Base-by-base conservation (phyloP, 2,329 filamentous ascomycete species). In the Epichloe gansuensis region DNA sequence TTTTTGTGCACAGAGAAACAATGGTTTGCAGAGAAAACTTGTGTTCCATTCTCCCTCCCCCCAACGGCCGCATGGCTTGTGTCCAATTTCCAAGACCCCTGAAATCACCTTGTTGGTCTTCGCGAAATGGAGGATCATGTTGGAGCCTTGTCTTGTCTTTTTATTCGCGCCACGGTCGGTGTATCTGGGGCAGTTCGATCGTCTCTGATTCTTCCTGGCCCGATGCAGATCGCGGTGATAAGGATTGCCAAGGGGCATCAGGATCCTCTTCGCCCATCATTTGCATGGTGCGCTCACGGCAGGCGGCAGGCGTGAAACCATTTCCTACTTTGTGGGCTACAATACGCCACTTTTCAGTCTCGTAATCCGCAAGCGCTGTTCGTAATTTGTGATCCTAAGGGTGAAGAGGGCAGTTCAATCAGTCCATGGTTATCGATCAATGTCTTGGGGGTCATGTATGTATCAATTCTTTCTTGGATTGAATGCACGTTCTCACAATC, bases 331-430 rank as follows among this genome's bases (percentile, higher is more conserved):
- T 95, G 63, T 87, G 86, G 54, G 90, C 85, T 56, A 95, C 83
- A 63, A 94, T 88, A 59, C 89, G 85, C 90, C 90, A 96, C 65
- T 89, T 89, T 67, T 95, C 89, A 70, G 85, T 87, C 64, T 93
- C 87, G 72, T 91, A 91, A 67, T 91, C 87, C 64, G 86, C 81
- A 58, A 91, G 78, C 5, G 87, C 85, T 51, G 77, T 81, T 56
- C 81, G 83, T 60, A 93, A 80, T 67, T 87, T 88, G 66, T 85
- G 77, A 59, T 90, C 82, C 87, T 91, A 64, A 39, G 23, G 41
- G 5, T 15, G n/a, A 21, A 25, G 21, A 31, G 12, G 12, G 23
- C 34, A 38, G 17, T 47, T 4, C 3, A 23, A 31, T 35, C 40
- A 50, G 31, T 43, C 41, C 40, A 49, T 42, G 38, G 4, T 40